These are phyloP conservation scores for Kalanchoe fedtschenkoi DNA, from an alignment of 164 flowering plant genomes.

Conservation along the genomic window DNA sequence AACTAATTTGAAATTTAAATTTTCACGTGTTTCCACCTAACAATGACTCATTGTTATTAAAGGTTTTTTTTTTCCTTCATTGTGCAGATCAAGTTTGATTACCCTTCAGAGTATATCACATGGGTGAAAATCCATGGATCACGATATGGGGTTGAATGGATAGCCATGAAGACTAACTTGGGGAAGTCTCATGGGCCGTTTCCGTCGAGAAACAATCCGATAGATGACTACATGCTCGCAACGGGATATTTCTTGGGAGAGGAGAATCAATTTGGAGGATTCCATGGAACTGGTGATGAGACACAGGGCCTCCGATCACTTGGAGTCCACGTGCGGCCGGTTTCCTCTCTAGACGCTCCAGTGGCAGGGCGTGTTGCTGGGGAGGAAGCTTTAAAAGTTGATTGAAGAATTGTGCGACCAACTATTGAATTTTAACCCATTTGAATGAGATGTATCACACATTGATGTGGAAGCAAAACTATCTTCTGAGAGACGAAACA, in stretches of 20 bases:
- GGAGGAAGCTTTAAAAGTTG: background rate
- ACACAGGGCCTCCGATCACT: background rate
- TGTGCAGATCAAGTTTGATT: background rate
- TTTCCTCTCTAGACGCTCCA: background rate
- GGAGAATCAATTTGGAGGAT: constrained; percentile 2
- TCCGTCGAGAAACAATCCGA: background rate
- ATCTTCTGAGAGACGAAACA: too few relatives aligned
- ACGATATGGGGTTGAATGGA: background rate
- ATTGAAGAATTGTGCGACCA: background rate
- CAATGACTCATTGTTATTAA: too few relatives aligned
- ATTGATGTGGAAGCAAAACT: too few relatives aligned
- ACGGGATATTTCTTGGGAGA: background rate
- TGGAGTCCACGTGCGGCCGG: background rate
- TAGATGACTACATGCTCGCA: background rate
- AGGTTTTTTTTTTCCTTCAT: too few relatives aligned
- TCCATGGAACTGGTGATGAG: background rate
- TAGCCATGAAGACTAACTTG: constrained; percentile 3
- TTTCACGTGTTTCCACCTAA: too few relatives aligned
- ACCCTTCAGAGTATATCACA: constrained; percentile 4
- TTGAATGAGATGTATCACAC: too few relatives aligned
- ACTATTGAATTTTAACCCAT: background rate
- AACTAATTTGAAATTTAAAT: too few relatives aligned
- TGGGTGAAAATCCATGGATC: background rate
- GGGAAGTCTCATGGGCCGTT: background rate
- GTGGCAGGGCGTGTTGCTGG: background rate